Percentiles rank a stretch among this genome's conserved stretches.
Evolutionary conservation across 2,329 filamentous ascomycete genomes (phyloP).

Genomic region (Coleophoma crateriformis): DNA sequence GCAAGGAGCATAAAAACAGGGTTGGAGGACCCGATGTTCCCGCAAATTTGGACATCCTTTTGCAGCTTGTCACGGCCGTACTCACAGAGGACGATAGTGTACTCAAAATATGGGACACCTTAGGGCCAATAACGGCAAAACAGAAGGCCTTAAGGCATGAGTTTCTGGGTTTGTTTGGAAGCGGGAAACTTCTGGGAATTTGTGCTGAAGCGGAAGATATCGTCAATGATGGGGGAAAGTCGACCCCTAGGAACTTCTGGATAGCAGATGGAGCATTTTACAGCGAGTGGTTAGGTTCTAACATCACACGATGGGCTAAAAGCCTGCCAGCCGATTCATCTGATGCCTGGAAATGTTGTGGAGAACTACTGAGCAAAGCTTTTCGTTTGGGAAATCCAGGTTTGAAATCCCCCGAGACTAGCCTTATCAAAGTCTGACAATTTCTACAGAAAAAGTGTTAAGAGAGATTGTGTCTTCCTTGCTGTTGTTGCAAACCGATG

Average conservation of each 20-base stretch:
- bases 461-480: slow-evolving; percentile 17
- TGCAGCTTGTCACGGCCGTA: slow-evolving; percentile 34
- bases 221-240: slow-evolving; percentile 24
- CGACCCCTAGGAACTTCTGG: slow-evolving; percentile 21
- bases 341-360: slow-evolving; percentile 18
- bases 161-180: slow-evolving; percentile 49
- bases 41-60: slow-evolving; percentile 30
- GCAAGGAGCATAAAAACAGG: slow-evolving; percentile 28
- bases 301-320: slow-evolving; percentile 20
- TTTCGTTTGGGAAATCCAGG: slow-evolving; percentile 25
- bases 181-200: slow-evolving; percentile 52
- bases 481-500: slow-evolving; percentile 12
- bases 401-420: not conserved
- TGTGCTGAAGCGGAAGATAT: slow-evolving; percentile 46
- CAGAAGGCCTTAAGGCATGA: slow-evolving; percentile 58
- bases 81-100: slow-evolving; percentile 38
- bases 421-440: too few species aligned
- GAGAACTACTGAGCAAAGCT: slow-evolving; percentile 22
- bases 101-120: slow-evolving; percentile 36
- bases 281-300: slow-evolving; percentile 23
- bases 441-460: slow-evolving; percentile 16
- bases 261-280: slow-evolving; percentile 22
- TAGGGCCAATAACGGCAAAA: slow-evolving; percentile 30
- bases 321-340: slow-evolving; percentile 10
- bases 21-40: slow-evolving; percentile 21